Evolutionary conservation across 225 moss, liverwort and hornwort species (phyloP), one percentile per base, ranked within the genome.

Genomic region (Asterella californica): DNA sequence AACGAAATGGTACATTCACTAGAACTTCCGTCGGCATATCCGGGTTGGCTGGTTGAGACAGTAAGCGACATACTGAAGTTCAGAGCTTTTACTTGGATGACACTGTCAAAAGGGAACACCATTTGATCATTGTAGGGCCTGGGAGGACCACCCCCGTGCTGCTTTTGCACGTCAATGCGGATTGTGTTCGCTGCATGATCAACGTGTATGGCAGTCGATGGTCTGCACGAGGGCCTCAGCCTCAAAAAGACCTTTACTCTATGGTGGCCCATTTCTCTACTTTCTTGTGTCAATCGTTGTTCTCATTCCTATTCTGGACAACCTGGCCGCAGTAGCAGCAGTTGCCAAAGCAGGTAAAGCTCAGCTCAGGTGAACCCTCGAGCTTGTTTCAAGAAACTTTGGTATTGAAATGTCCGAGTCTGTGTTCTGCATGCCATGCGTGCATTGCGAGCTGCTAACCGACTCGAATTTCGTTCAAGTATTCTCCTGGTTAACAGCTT

Each of bases 171-270:
- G 65, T 97, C 97, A 61, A 97, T 97, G 36, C 92, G 84, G 73
- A 97, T 88, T 6, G 88, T 89, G 61, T 83, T 70, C 10, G 82
- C 83, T 32, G 82, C 79, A 55, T 88, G 82, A 66, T 93, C 86
- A 22, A 97, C 86, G 77, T 97, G 93, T 42, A 97, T 92, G 29
- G 84, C 88, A 0, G 84, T 81, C 21, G 97, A 93, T 9, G 93
- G 94, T 82, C 90, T 93, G 47, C 88, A 89, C 2, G 97, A 97
- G 2, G 97, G 97, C 47, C 97, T 84, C 78, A 97, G 70, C 80
- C 97, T 84, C 76, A 97, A 72, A 75, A 93, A 90, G 38, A 94
- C 94, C 73, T 87, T 89, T 67, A 94, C 85, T 79, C 92, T 79
- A 75, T 91, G 90, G 42, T 83, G 84, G 7, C 87, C 84, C 84